phyloP scores from a whole-genome alignment of 2,329 filamentous ascomycete genomes.

The Echinosphaeria canescens region DNA sequence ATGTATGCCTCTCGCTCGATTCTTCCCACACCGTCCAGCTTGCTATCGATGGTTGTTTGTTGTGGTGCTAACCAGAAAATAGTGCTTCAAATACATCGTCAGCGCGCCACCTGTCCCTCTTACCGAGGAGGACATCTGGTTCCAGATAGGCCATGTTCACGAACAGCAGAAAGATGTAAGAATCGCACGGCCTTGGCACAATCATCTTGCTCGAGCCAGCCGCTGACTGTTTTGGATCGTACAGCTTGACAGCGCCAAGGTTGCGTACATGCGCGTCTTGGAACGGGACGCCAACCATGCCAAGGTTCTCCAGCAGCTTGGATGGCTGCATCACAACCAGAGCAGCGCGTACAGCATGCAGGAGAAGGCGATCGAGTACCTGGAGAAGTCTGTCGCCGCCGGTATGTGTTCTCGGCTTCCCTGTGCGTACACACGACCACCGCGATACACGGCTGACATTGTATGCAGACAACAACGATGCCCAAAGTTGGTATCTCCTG shows the following conservation, averaged over 20 bases:
- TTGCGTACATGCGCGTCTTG: constrained; percentile 78
- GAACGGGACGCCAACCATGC: constrained; percentile 92
- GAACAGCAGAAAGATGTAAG: constrained; percentile 97
- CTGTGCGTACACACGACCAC: constrained; percentile 1
- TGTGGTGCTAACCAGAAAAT: constrained; percentile 8
- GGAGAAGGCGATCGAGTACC: constrained; percentile 87
- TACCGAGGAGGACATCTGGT: constrained; percentile 98
- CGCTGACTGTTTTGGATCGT: too few species aligned
- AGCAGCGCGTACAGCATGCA: constrained; percentile 81
- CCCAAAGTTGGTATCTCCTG: constrained; percentile 96
- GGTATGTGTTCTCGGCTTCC: constrained; percentile 31
- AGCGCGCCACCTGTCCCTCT: constrained; percentile 77
- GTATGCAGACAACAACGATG: constrained; percentile 63
- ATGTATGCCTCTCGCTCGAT: constrained; percentile 49
- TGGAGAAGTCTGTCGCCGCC: constrained; percentile 88
- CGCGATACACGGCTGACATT: background rate
- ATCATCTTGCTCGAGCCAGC: too few species aligned
- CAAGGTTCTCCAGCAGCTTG: constrained; percentile 93
- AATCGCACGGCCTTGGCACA: too few species aligned
- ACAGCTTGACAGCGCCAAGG: constrained; percentile 87
- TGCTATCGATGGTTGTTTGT: background rate
- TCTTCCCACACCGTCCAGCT: constrained; percentile 2
- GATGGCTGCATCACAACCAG: constrained; percentile 95
- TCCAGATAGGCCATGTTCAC: constrained; percentile 97
- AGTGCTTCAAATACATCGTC: constrained; percentile 99